phyloP scores from a whole-genome alignment of 805 yeast species.

The Middelhovenomyces tepae region DNA sequence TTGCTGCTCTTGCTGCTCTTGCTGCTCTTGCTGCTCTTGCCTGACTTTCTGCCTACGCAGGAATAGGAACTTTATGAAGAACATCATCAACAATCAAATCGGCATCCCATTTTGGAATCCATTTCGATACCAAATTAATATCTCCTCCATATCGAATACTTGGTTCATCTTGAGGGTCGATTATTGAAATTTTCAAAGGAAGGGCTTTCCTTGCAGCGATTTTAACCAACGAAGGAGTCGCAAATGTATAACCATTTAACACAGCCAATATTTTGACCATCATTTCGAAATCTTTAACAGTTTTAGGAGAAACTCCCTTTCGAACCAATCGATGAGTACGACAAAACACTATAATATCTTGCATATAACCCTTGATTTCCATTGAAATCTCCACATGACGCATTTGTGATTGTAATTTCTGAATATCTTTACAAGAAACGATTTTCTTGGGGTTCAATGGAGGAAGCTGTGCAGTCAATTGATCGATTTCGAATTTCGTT shows the following conservation, averaged over 20 bases:
- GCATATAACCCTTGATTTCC: constrained; percentile 45
- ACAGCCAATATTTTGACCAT: constrained; percentile 35
- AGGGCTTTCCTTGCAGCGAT: constrained; percentile 40
- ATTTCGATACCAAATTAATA: constrained; percentile 30
- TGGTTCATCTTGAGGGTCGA: constrained; percentile 39
- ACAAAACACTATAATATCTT: constrained; percentile 45
- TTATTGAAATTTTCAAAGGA: constrained; percentile 38
- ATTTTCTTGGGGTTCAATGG: too few species aligned
- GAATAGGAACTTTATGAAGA: constrained; percentile 42
- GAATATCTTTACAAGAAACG: too few species aligned
- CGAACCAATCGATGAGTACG: constrained; percentile 47
- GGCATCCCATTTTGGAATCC: constrained; percentile 38
- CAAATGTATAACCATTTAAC: constrained; percentile 34
- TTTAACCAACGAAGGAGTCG: constrained; percentile 46
- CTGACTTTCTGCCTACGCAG: constrained; percentile 31
- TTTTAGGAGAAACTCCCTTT: constrained; percentile 43
- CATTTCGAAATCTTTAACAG: constrained; percentile 35
- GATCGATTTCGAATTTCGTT: too few species aligned
- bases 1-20: too few species aligned
- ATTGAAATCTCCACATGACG: constrained; percentile 33
- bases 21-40: too few species aligned
- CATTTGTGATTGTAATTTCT: not conserved
- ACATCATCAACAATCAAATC: constrained; percentile 46
- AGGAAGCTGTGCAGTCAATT: too few species aligned
- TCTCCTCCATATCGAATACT: constrained; percentile 51